phyloP scores from a whole-genome alignment of 441 rosid species.

The Populus hybrid region DNA sequence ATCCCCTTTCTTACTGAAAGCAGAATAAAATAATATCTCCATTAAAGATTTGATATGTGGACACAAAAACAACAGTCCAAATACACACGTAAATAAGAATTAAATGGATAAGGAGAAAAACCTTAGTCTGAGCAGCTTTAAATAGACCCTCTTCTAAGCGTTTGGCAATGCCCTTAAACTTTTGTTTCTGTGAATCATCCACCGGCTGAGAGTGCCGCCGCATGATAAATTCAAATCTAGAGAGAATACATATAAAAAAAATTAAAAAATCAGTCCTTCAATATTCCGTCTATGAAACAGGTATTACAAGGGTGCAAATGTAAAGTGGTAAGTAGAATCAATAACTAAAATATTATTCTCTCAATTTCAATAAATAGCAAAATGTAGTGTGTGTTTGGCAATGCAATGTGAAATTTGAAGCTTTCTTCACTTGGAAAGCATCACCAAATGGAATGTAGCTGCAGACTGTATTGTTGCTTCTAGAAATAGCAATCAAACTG shows the following conservation, averaged over 20 bases:
- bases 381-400: neutral
- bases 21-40: neutral
- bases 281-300: neutral
- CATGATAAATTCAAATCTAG: slow-evolving; percentile 52
- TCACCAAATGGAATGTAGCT: neutral
- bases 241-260: slow-evolving; percentile 15
- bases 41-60: neutral
- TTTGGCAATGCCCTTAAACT: slow-evolving; percentile 64
- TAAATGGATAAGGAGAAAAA: slow-evolving; percentile 14
- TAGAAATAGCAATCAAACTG: neutral
- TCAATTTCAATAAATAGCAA: neutral
- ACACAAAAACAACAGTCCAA: neutral
- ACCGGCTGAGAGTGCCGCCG: slow-evolving; percentile 53
- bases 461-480: neutral
- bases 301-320: neutral
- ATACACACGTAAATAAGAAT: neutral
- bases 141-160: slow-evolving; percentile 94
- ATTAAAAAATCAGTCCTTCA: neutral
- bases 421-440: neutral
- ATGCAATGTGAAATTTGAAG: neutral
- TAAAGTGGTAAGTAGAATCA: neutral
- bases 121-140: slow-evolving; percentile 72
- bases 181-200: slow-evolving; percentile 51
- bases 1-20: neutral
- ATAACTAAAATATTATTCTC: neutral